Conservation (phyloP, 139 green algal species). For the Chlamydomonas applanata region DNA sequence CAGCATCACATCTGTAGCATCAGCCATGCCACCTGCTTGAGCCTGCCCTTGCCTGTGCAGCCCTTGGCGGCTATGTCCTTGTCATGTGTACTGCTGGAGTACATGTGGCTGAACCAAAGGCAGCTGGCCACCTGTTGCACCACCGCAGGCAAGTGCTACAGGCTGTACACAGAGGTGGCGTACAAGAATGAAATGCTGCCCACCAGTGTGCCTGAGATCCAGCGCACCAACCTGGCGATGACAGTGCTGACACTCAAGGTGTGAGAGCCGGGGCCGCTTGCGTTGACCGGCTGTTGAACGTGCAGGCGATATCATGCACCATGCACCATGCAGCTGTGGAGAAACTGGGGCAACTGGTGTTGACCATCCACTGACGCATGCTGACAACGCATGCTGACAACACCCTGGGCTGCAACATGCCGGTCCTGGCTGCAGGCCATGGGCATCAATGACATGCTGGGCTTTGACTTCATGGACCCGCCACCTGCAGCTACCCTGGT, state of each 20-base stretch:
- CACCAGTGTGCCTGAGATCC: conserved; percentile 87
- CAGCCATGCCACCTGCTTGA: too few species aligned
- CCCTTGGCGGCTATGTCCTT: neutral
- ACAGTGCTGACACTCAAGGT: conserved; percentile 47
- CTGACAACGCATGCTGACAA: neutral
- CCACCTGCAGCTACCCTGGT: conserved; percentile 78
- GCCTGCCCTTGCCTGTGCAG: neutral
- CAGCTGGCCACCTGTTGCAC: too few species aligned
- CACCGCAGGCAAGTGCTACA: conserved; percentile 94
- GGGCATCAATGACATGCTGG: conserved; percentile 97
- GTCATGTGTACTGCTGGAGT: too few species aligned
- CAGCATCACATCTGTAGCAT: too few species aligned
- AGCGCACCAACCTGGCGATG: conserved; percentile 81
- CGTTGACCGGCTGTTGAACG: too few species aligned
- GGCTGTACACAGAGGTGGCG: conserved; percentile 89
- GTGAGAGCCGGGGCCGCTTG: too few species aligned
- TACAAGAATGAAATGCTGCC: conserved; percentile 94
- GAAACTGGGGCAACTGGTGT: too few species aligned
- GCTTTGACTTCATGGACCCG: conserved; percentile 99
- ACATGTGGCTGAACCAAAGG: too few species aligned
- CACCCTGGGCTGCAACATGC: neutral
- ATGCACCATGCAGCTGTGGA: neutral
- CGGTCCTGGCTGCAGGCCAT: conserved; percentile 83
- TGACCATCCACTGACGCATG: neutral
- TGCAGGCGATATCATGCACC: too few species aligned